Conservation (phyloP, 371 early-diverging fungal species). For the Actinomucor elegans region DNA sequence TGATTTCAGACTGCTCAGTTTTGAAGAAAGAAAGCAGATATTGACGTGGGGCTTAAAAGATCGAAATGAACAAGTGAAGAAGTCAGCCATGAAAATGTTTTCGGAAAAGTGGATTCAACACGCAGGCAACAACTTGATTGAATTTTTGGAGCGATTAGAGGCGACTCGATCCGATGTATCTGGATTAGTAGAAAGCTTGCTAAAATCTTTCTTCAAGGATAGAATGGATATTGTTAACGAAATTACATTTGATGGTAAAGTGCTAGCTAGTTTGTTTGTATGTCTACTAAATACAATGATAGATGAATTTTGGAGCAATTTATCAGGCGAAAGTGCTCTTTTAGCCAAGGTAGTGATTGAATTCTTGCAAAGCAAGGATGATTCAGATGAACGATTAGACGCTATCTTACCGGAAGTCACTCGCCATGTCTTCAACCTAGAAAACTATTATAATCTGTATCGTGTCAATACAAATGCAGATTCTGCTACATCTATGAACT, state of each 20-base stretch:
- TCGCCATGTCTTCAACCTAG: conserved; percentile 67
- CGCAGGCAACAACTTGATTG: conserved; percentile 72
- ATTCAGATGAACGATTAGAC: conserved; percentile 60
- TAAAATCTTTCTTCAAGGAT: conserved; percentile 65
- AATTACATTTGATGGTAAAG: conserved; percentile 55
- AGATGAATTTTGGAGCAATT: conserved; percentile 75
- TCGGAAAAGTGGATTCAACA: conserved; percentile 76
- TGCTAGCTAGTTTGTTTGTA: no score
- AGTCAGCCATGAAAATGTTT: conserved; percentile 74
- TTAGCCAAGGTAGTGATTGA: conserved; percentile 66
- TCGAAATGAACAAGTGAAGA: conserved; percentile 71
- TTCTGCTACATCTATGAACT: conserved; percentile 1
- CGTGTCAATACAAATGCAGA: conserved; percentile 1
- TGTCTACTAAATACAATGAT: no score
- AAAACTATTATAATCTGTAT: conserved; percentile 64
- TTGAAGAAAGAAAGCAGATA: conserved; percentile 70
- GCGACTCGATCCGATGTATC: conserved; percentile 72
- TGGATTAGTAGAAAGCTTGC: conserved; percentile 66
- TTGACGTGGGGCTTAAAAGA: conserved; percentile 77
- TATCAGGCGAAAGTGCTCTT: conserved; percentile 79
- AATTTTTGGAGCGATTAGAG: conserved; percentile 82
- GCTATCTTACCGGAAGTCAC: conserved; percentile 73
- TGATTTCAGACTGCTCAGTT: conserved; percentile 67
- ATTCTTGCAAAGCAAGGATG: conserved; percentile 53
- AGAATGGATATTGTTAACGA: conserved; percentile 67